A percentile compares a stretch with the other conserved stretches of the same genome.
These are phyloP conservation scores for Colletotrichum cordylinicola DNA, from an alignment of 2,329 filamentous ascomycete species.

Conservation along the genomic window DNA sequence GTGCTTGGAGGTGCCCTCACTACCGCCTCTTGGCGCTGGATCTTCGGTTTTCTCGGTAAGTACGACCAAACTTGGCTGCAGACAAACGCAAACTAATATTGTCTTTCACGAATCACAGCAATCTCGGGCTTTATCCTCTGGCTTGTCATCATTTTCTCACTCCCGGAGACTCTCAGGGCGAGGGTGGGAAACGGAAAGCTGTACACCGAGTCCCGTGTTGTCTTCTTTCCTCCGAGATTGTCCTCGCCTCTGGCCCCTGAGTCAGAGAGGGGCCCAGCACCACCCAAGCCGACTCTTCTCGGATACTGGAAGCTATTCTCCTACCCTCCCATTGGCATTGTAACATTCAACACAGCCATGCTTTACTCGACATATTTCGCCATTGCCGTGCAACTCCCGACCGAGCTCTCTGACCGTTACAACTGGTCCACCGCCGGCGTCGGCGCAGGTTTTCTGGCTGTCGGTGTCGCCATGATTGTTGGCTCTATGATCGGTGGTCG, in stretches of 20 bases:
- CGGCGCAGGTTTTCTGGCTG: slow-evolving; percentile 40
- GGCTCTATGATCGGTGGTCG: slow-evolving; percentile 42
- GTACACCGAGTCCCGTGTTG: slow-evolving; percentile 22
- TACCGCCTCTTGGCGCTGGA: slow-evolving; percentile 45
- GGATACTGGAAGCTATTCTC: slow-evolving; percentile 33
- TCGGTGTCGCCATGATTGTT: slow-evolving; percentile 27
- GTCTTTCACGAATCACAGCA: slow-evolving; percentile 25
- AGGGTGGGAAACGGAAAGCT: slow-evolving; percentile 47
- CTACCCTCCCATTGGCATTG: slow-evolving; percentile 37
- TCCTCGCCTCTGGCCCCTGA: slow-evolving; percentile 28
- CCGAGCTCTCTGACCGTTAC: slow-evolving; percentile 34
- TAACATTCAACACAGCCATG: slow-evolving; percentile 37
- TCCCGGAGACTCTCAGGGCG: slow-evolving; percentile 51
- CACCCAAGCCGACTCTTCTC: slow-evolving; percentile 32
- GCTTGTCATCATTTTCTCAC: slow-evolving; percentile 35
- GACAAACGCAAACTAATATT: neutral
- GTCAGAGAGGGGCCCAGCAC: slow-evolving; percentile 28
- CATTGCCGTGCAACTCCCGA: slow-evolving; percentile 34
- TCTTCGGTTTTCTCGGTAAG: slow-evolving; percentile 43
- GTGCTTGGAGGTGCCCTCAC: slow-evolving; percentile 46
- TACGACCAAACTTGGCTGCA: neutral
- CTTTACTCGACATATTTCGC: slow-evolving; percentile 37
- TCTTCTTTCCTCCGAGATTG: slow-evolving; percentile 26
- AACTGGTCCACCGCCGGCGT: slow-evolving; percentile 36
- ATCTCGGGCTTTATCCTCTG: slow-evolving; percentile 34